Conservation (phyloP, 1,284 basidiomycete genomes). For the Acaromyces ingoldii region DNA sequence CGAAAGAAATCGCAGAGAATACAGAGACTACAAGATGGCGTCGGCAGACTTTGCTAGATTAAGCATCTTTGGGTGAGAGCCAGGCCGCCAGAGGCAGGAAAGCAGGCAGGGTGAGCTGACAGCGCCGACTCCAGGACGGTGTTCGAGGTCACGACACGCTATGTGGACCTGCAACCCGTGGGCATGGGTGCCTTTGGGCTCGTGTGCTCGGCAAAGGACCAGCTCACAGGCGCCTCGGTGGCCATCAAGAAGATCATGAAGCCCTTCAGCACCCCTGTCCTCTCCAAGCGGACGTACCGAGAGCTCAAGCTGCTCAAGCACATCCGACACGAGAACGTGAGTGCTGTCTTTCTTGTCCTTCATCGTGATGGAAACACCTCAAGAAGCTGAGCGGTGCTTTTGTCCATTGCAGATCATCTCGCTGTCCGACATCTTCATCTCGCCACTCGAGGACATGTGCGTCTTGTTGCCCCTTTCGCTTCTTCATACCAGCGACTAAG, state of each 20-base stretch:
- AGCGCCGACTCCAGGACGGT: conserved; percentile 72
- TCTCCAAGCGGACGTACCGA: conserved; percentile 93
- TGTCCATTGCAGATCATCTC: conserved; percentile 75
- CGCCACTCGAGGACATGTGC: conserved; percentile 77
- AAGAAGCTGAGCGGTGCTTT: not conserved
- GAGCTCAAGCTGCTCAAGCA: conserved; percentile 98
- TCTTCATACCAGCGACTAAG: not conserved
- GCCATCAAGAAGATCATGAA: conserved; percentile 99
- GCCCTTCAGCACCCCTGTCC: conserved; percentile 93
- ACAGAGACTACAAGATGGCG: conserved; percentile 3
- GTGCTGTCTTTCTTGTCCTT: conserved; percentile 12
- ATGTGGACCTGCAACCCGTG: conserved; percentile 99
- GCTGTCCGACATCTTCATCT: conserved; percentile 97
- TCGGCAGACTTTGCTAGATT: conserved; percentile 6
- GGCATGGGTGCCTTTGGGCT: conserved; percentile 76
- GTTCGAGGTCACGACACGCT: conserved; percentile 74
- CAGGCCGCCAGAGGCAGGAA: not conserved
- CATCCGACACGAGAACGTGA: conserved; percentile 94
- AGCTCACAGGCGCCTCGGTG: conserved; percentile 86
- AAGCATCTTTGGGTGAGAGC: conserved; percentile 3
- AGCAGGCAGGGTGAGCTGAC: too few species aligned
- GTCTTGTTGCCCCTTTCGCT: not conserved
- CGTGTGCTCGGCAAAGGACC: conserved; percentile 85
- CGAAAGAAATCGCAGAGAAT: too few species aligned
- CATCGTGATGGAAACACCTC: not conserved